Evolutionary conservation across 345 rosid genomes (phyloP).

Genomic region (Punica granatum): DNA sequence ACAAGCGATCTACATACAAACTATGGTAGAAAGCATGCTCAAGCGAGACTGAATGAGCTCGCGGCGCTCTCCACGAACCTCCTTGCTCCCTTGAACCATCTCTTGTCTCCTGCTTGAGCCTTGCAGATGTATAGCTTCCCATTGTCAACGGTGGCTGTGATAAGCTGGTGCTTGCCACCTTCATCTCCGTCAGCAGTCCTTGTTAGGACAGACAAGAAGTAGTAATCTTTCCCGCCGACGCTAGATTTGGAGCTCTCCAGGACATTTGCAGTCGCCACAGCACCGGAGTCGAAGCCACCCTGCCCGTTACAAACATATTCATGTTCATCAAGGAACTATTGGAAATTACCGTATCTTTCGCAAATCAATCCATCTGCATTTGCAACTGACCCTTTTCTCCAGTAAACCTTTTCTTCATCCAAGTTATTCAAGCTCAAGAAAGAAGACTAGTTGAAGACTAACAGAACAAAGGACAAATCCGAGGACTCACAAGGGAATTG

Average conservation of each 20-base stretch:
- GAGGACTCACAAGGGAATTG: too few relatives aligned
- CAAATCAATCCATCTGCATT: not conserved
- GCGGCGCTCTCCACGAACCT: slow-evolving; percentile 66
- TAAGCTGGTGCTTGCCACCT: slow-evolving; percentile 86
- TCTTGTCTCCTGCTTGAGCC: slow-evolving; percentile 97
- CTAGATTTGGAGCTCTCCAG: slow-evolving; percentile 41
- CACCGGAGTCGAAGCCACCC: slow-evolving; percentile 78
- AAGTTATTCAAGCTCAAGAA: too few relatives aligned
- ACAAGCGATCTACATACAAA: slow-evolving; percentile 1
- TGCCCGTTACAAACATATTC: slow-evolving; percentile 8
- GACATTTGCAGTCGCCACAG: slow-evolving; percentile 81
- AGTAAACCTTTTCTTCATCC: too few relatives aligned
- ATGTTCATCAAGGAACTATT: not conserved
- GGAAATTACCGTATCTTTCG: not conserved
- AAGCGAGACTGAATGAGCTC: slow-evolving; percentile 77
- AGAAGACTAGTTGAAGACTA: too few relatives aligned
- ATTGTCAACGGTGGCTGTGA: slow-evolving; percentile 58
- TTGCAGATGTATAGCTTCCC: slow-evolving; percentile 88
- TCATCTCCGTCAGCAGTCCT: slow-evolving; percentile 99
- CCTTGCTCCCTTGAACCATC: slow-evolving; percentile 98
- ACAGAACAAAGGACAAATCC: too few relatives aligned
- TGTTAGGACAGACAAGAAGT: slow-evolving; percentile 61
- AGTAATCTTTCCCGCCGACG: slow-evolving; percentile 47
- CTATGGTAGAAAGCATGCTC: not conserved
- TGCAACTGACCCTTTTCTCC: too few relatives aligned